Evolutionary conservation across 352 stramenopile species (phyloP).

Genomic region (Pythium scleroteichum): DNA sequence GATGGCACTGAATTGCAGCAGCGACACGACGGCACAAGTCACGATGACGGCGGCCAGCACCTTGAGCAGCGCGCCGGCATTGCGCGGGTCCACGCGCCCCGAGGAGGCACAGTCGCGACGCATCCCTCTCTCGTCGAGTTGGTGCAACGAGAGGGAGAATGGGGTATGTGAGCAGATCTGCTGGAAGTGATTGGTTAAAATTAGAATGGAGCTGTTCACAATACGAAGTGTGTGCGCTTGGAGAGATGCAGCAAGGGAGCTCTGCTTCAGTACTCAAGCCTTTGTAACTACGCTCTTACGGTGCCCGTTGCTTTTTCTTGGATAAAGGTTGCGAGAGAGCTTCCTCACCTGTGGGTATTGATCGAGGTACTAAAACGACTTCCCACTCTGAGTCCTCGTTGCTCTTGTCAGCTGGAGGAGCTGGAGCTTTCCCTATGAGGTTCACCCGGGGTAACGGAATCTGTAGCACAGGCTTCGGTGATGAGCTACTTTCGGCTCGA

Average conservation of each 20-base stretch:
- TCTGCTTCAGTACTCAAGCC: no score
- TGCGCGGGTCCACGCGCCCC: slow-evolving; percentile 18
- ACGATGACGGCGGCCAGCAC: slow-evolving; percentile 25
- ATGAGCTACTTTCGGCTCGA: background rate
- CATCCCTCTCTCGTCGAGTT: slow-evolving; percentile 6
- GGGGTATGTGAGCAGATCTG: no score
- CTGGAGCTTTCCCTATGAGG: background rate
- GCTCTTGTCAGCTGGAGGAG: background rate
- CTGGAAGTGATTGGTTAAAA: slow-evolving; percentile 5
- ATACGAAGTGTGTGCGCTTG: no score
- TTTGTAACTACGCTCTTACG: no score
- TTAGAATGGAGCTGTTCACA: no score
- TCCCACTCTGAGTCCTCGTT: slow-evolving; percentile 12
- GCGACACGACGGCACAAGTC: slow-evolving; percentile 18
- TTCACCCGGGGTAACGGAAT: slow-evolving; percentile 1
- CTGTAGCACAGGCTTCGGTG: background rate
- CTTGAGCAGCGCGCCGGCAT: slow-evolving; percentile 16
- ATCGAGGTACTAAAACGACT: slow-evolving; percentile 13
- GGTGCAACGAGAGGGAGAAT: slow-evolving; percentile 1
- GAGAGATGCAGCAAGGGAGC: no score
- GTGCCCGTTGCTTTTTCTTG: slow-evolving; percentile 4
- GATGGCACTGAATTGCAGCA: slow-evolving; percentile 23
- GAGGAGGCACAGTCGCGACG: slow-evolving; percentile 21
- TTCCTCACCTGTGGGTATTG: background rate
- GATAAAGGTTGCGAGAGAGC: background rate